A percentile compares a stretch with the other conserved stretches of the same genome.
These are phyloP conservation scores for Schizophyllum amplum DNA, from an alignment of 1,284 basidiomycete genomes.

Conservation along the genomic window DNA sequence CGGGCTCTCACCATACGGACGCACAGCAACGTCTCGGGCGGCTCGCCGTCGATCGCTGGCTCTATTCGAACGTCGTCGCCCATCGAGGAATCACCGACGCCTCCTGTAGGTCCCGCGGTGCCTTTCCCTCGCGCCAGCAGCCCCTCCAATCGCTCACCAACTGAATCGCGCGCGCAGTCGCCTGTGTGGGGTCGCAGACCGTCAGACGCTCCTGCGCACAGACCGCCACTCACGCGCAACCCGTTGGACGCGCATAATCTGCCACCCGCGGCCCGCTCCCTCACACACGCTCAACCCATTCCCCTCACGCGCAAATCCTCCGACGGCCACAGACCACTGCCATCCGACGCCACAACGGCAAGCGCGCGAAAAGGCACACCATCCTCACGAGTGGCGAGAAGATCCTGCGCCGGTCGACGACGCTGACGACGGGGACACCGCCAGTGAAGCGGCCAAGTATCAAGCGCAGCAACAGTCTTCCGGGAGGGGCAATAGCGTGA, in stretches of 20 bases:
- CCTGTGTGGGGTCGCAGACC: too few relatives aligned
- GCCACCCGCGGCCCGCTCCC: too few relatives aligned
- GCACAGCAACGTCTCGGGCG: not conserved
- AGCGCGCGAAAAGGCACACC: not conserved
- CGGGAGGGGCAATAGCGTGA: not conserved
- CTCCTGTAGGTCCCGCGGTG: not conserved
- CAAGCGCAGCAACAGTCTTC: not conserved
- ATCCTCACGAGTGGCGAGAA: not conserved
- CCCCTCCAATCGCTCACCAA: too few relatives aligned
- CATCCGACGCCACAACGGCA: not conserved
- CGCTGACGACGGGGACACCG: not conserved
- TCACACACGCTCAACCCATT: too few relatives aligned
- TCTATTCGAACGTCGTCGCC: not conserved
- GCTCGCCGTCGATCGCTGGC: too few relatives aligned
- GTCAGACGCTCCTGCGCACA: too few relatives aligned
- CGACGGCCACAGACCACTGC: too few relatives aligned
- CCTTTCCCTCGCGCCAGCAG: not conserved
- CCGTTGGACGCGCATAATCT: too few relatives aligned
- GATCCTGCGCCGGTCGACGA: not conserved
- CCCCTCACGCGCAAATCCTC: too few relatives aligned
- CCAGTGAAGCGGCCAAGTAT: not conserved
- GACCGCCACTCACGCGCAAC: too few relatives aligned
- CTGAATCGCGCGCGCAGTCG: too few relatives aligned
- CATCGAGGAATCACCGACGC: not conserved
- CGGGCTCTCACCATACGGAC: not conserved